Evolutionary conservation across 345 rosid genomes (phyloP), one percentile per base, ranked within the genome.

Genomic region (Hibiscus syriacus): DNA sequence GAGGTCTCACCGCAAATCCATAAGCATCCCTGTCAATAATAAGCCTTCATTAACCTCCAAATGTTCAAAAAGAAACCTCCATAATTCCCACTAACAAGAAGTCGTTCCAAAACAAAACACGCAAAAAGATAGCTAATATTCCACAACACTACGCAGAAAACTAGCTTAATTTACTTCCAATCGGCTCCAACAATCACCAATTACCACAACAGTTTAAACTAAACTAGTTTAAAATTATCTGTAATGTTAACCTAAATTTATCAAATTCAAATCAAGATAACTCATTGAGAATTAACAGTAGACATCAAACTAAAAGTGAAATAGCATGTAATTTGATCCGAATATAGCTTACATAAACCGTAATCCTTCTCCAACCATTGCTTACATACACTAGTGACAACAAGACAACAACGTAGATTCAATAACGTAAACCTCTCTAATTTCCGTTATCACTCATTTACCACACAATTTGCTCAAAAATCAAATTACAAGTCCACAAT

Each of bases 1-100:
- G 99, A 53, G 99, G 99, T 77, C 99, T 89, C 69, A 95, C 98
- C 19, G 94, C 85, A 80, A 95, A 95, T 73, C 99, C 99, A 79
- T 95, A 95, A 0, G 97, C 90, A 83, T 95, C 99, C 91, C 99
- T 95, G 91, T 68, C 56, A 68, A 76, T 11, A 72, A 7, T 34
- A 36, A 34, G 19, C 26, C 45, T 7, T 63, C 23, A 9, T 0
- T 52, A 64, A 59, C n/a, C 32, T 9, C 55, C 10, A 20, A 8
- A 36, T 39, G 57, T 55, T 53, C 6, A 34, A 36, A 13, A 61
- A 66, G 17, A 56, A 48, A 46, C 20, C 19, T 20, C 54, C 54
- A 49, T 2, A 49, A 11, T 20, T 52, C 30, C 53, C 8, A 36
- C 0, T 17, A 46, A 34, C 19, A 46, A 46, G n/a, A 46, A 46